Base-by-base conservation (phyloP, 2,329 filamentous ascomycete genomes). In the Claviceps cyperi region DNA sequence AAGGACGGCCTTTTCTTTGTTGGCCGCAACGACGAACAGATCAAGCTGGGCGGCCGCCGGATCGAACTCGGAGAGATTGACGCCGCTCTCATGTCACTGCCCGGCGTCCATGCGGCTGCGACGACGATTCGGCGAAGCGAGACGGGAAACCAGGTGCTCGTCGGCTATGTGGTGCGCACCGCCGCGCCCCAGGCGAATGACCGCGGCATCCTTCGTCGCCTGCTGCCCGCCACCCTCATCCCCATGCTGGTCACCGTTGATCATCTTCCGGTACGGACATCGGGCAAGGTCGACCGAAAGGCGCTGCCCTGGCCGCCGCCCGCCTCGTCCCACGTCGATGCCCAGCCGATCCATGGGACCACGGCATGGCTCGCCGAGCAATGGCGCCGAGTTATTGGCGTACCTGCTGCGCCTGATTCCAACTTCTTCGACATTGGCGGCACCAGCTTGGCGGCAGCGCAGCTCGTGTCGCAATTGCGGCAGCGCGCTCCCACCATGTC, bases 11-110 rank as follows among this genome's bases (percentile, higher is more conserved):
- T 54, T 11, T 38, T 59, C 22, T 59, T 57, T 22, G 46, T 59
- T 14, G 59, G 60, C 22, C 58, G 59, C 5, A 59, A 59, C 36
- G 59, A 63, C 44, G 47, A 56, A n/a, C 59, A 62, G 46, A 57
- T 61, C 49, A 63, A 63, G 52, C 54, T 63, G 21, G 57, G 57
- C 4, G 59, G 61, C 1, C 57, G 60, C 4, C 55, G 60, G 24
- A 50, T 60, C 19, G 61, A 62, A 49, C 56, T 60, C 1, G 59
- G 56, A 22, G 60, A 63, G 41, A 54, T 63, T 43, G 57, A 62
- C 39, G 51, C 54, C 19, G 55, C 53, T 11, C 47, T 60, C 15
- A 48, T 56, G 49, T 54, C 50, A 2, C 51, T 58, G 1, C 55
- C 56, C 2, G 56, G 55, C 7, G 55, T 58, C n/a, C 49, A 46